Conservation (phyloP, 2,329 filamentous ascomycete genomes). For the Monosporascus ibericus region DNA sequence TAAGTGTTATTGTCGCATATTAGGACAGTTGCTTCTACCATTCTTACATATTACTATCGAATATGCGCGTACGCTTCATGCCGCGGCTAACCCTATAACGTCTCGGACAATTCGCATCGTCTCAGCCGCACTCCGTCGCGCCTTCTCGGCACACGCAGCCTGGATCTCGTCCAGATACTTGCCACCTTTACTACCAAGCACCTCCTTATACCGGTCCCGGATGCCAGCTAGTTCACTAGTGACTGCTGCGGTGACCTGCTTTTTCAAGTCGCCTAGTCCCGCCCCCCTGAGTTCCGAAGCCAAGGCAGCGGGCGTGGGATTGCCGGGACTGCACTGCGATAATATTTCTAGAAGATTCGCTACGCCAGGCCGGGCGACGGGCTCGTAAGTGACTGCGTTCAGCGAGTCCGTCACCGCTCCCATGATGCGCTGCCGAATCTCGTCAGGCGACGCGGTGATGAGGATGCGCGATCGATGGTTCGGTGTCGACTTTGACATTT, state of each 20-base stretch:
- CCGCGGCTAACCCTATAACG: conserved; percentile 42
- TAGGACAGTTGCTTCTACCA: no score
- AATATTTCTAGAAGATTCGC: conserved; percentile 80
- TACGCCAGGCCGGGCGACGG: conserved; percentile 65
- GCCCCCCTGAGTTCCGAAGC: conserved; percentile 27
- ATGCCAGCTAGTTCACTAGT: conserved; percentile 43
- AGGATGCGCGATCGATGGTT: conserved; percentile 72
- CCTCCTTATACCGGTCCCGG: conserved; percentile 40
- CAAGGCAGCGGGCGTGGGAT: conserved; percentile 26
- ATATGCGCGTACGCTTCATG: neutral
- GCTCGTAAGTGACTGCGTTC: conserved; percentile 66
- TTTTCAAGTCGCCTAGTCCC: conserved; percentile 57
- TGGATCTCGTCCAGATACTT: conserved; percentile 52
- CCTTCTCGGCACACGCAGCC: conserved; percentile 52
- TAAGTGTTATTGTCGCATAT: no score
- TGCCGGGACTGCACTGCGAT: conserved; percentile 54
- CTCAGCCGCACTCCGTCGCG: conserved; percentile 52
- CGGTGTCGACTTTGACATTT: conserved; percentile 90
- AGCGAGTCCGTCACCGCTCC: conserved; percentile 70
- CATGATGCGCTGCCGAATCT: conserved; percentile 65
- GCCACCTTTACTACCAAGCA: conserved; percentile 39
- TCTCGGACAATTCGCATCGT: conserved; percentile 49
- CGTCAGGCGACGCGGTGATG: conserved; percentile 62
- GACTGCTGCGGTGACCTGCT: conserved; percentile 53
- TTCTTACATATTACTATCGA: no score